Base-by-base conservation (phyloP, 2,329 filamentous ascomycete species). In the Hypoxylon sp. region DNA sequence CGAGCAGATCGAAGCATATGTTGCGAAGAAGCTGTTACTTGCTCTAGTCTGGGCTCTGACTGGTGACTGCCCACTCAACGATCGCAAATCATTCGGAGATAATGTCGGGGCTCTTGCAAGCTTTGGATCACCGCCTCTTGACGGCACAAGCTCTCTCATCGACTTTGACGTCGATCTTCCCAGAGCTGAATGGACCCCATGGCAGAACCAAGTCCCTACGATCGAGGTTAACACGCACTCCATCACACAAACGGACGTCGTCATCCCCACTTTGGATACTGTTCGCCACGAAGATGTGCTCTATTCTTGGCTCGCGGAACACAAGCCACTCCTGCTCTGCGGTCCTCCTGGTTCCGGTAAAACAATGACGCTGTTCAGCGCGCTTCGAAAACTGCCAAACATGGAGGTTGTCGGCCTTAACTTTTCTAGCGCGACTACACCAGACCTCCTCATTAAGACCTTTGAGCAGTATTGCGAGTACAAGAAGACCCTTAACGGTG, bases 391-490 rank as follows among this genome's bases (percentile, higher is more conserved):
- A 80, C 84, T 99, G 62, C 95, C 95, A 2, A 97, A 97, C 77
- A 97, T 99, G 94, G 96, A 99, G 80, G 94, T 97, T 62, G 96
- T 99, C 30, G 96, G 96, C 51, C 92, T 99, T 77, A 99, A 99
- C 81, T 99, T 99, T 79, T 99, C 96, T 3, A 99, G 96, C 74
- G 96, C 96, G 1, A 99, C 96, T 0, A 99, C 96, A 0, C 96
- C 96, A 0, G 96, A 99, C 78, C 88, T 99, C 27, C 87, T 99
- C 67, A 94, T 99, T 83, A 99, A 99, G 85, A 99, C 96, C 0
- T 97, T 99, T 72, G 96, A 99, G 81, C 96, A 99, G 78, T 97
- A 99, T 80, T 99, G 96, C 81, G 96, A 99, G 80, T 99, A 99
- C 82, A 96, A 95, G 84, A 99, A 99, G 87, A 98, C 96, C 0